Evolutionary conservation across 768 basidiomycete species (phyloP).

Genomic region (Auricularia heimuer): DNA sequence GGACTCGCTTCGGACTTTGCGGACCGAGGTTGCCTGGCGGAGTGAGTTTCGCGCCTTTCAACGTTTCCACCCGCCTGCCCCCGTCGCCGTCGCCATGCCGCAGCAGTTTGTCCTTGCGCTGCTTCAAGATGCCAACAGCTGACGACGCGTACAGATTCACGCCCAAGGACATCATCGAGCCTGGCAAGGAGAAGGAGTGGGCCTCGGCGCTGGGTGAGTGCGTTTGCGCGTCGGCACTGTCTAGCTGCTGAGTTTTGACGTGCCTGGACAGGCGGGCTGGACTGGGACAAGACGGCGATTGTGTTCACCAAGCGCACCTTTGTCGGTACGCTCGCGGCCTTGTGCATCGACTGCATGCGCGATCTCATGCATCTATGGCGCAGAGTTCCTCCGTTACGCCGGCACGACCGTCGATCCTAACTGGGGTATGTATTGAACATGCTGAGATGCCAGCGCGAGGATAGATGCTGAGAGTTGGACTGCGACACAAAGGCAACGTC

Average conservation of each 20-base stretch:
- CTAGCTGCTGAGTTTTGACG: background rate
- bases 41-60: background rate
- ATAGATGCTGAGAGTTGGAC: background rate
- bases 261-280: conserved; percentile 50
- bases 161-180: background rate
- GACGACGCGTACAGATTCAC: background rate
- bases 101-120: background rate
- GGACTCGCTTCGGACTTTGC: background rate
- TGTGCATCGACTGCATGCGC: conserved; percentile 1
- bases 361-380: conserved; percentile 5
- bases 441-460: background rate
- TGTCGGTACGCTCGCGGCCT: conserved; percentile 52
- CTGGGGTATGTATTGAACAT: conserved; percentile 25
- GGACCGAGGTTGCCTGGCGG: background rate
- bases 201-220: conserved; percentile 47
- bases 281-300: conserved; percentile 69
- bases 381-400: conserved; percentile 40
- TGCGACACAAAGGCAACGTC: conserved; percentile 34
- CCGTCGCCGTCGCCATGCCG: background rate
- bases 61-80: background rate
- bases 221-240: background rate
- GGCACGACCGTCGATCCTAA: conserved; percentile 71
- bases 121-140: background rate
- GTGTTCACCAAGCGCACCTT: conserved; percentile 72
- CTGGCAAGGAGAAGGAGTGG: conserved; percentile 35